Conservation (phyloP, 75 land plant species). For the Selaginella tamariscina region DNA sequence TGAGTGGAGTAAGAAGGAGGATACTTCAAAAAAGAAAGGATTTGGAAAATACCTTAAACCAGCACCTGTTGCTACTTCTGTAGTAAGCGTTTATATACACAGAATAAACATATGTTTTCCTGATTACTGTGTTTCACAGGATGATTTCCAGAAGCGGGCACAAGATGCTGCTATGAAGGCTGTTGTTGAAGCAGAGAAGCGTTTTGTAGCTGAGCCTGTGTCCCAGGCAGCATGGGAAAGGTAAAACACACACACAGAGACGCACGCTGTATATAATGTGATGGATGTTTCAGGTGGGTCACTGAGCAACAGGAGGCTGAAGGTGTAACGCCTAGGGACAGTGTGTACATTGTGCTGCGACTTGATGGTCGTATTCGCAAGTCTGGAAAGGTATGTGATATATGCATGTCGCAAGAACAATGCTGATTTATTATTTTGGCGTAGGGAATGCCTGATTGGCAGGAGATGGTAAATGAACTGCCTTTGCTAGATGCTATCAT, state of each 20-base stretch:
- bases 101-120: not conserved
- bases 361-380: conserved; percentile 88
- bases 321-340: conserved; percentile 72
- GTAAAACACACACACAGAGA: conserved; percentile 21
- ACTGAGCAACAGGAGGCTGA: conserved; percentile 79
- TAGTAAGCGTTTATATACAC: conserved; percentile 25
- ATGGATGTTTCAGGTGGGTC: conserved; percentile 85
- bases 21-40: conserved; percentile 46
- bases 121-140: conserved; percentile 16
- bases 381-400: conserved; percentile 59
- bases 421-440: not conserved
- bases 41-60: conserved; percentile 48
- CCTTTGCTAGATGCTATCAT: conserved; percentile 71
- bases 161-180: conserved; percentile 58
- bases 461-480: conserved; percentile 54
- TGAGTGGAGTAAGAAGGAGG: conserved; percentile 48
- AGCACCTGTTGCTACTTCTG: conserved; percentile 44
- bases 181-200: conserved; percentile 49
- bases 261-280: not conserved
- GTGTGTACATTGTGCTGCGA: conserved; percentile 72
- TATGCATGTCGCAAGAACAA: not conserved
- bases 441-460: conserved; percentile 96
- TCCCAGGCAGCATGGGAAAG: conserved; percentile 90
- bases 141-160: conserved; percentile 63
- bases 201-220: conserved; percentile 67